Base-by-base conservation (phyloP, 1,139 yeast genomes). In the Candida frijolesensis region DNA sequence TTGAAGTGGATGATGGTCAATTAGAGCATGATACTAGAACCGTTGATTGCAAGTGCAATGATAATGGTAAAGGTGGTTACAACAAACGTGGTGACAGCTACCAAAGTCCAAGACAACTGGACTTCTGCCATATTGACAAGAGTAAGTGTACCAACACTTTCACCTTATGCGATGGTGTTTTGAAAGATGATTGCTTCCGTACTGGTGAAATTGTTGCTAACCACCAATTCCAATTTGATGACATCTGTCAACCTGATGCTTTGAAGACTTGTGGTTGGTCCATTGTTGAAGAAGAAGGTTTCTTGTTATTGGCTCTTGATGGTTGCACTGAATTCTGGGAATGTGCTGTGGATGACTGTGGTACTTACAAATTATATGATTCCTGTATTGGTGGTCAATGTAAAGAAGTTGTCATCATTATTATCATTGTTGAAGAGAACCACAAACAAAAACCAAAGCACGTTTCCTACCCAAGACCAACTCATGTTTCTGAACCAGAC, bases 121-220 rank as follows among this genome's bases (percentile, higher is more conserved):
- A 34, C 3, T 44, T n/a, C 25, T 44, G 46, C 29, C 35, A 34
- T 6, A 37, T 44, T 37, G 42, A 16, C 6, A 33, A 22, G n/a
- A 15, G 18, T n/a, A 12, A 22, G 8, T 44, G 42, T 29, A 12
- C 19, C 19, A 43, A 47, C 16, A 18, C 14, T 15, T 47, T 87
- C 78, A 70, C 73, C 34, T 79, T 87, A 64, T 66, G 74, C 46
- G 78, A 65, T 47, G 72, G 83, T 60, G 63, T 83, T 54, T 67
- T 73, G 56, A 65, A 59, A 22, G 78, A 72, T 54, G 44, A 62
- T 33, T 50, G 64, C 50, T 71, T 70, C 40, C 68, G 77, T 65
- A 62, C 71, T 53, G 78, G 78, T 34, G 68, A 76, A 46, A 72
- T 74, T 62, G 79, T 72, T 51, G 74, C 78, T 50, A 74, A 73